Evolutionary conservation across 768 basidiomycete species (phyloP), one percentile per base, ranked within the genome.

Genomic region (Mycena belliarum): DNA sequence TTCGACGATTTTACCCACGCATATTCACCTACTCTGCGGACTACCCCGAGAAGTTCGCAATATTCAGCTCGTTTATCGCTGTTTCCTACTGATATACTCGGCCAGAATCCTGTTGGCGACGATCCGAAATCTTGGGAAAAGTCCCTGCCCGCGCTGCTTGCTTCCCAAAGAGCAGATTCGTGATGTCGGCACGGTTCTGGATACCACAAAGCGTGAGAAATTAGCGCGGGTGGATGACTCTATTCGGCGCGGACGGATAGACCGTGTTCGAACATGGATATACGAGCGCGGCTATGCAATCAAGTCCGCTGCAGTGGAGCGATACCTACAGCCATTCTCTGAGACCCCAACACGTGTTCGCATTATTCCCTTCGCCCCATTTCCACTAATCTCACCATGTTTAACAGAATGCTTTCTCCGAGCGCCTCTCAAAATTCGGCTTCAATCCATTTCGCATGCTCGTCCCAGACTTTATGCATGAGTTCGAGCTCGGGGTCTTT

Each of bases 131-230:
- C 55, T 66, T 4, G 74, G 70, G 3, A 12, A 32, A 0, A 71
- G 68, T 42, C 73, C 70, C 7, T 76, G 75, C 50, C 75, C 71
- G 0, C 57, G 64, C 0, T 76, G 75, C 46, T 44, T 61, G 0
- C 59, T 72, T 20, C 41, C 48, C 10, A 71, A 69, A 43, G 55
- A 54, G 0, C 6, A 66, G 1, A 65, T 74, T 24, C 23, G 41
- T 10, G 38, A 45, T 0, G 35, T 76, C 23, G 73, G 72, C 0
- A 56, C 61, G 10, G 49, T 37, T 11, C 32, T 52, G 20, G 50
- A 59, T 21, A 43, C 24, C 8, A 59, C 40, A 14, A 11, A 11
- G 10, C 57, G 57, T 10, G 28, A 16, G 1, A 41, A 42, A 12
- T 11, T 26, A 1, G 57, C 42, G 11, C 57, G 51, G 2, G 10